A percentile compares a stretch with the other conserved stretches of the same genome.
phyloP scores from a whole-genome alignment of 306 rosid species.

The Prunus davidiana region DNA sequence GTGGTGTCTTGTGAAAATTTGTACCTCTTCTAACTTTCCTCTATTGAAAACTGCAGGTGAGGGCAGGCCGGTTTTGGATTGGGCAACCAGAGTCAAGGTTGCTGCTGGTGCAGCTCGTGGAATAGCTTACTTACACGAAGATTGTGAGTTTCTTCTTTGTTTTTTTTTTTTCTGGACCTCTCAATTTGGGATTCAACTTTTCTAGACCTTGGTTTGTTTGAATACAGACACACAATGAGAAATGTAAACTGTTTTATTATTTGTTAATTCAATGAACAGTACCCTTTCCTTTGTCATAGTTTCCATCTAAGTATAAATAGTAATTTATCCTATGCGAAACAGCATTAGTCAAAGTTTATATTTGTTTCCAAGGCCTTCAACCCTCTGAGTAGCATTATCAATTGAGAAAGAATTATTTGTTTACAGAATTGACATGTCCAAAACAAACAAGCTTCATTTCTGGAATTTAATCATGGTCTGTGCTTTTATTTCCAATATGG shows the following conservation, averaged over 20 bases:
- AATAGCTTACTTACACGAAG: conserved; percentile 94
- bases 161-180: not conserved
- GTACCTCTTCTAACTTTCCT: conserved; percentile 17
- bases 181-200: not conserved
- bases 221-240: not conserved
- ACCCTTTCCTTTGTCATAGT: not conserved
- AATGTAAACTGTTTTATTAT: not conserved
- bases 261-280: conserved; percentile 1
- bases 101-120: conserved; percentile 98
- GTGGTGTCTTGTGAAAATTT: conserved; percentile 5
- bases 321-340: not conserved
- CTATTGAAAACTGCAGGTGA: conserved; percentile 40
- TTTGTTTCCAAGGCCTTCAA: not conserved
- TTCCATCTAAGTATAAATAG: not conserved
- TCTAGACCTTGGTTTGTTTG: not conserved
- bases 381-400: not conserved
- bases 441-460: not conserved
- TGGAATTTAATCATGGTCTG: not conserved
- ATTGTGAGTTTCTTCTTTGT: conserved; percentile 55
- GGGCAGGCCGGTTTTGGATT: conserved; percentile 59
- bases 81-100: conserved; percentile 83
- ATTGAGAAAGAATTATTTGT: not conserved
- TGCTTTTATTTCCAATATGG: not conserved
- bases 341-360: not conserved
- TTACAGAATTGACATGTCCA: not conserved